These are phyloP conservation scores for Russula virescens DNA, from an alignment of 768 basidiomycete genomes.

Conservation along the genomic window DNA sequence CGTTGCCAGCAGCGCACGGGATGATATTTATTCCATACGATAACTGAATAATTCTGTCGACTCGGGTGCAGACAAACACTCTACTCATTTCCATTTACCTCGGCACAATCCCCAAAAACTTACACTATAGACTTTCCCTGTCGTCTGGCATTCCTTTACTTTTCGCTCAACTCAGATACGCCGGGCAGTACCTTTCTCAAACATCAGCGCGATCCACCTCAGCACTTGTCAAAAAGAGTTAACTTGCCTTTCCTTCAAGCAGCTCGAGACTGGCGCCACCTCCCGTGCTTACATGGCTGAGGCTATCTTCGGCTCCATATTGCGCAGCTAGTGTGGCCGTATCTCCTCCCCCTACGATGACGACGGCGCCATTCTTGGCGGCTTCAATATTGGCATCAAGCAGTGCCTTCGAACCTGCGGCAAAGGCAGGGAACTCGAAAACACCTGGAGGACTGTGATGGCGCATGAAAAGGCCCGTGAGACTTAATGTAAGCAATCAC, in stretches of 20 bases:
- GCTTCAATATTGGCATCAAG: slow-evolving; percentile 85
- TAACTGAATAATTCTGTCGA: background rate
- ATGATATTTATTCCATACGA: background rate
- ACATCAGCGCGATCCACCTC: slow-evolving; percentile 22
- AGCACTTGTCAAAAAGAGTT: background rate
- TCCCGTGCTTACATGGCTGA: slow-evolving; percentile 96
- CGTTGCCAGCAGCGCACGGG: background rate
- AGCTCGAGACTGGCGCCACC: slow-evolving; percentile 92
- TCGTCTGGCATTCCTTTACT: slow-evolving; percentile 35
- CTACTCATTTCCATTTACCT: background rate
- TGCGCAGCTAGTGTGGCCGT: slow-evolving; percentile 96
- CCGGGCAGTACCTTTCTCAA: slow-evolving; percentile 69
- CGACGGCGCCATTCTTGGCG: slow-evolving; percentile 76
- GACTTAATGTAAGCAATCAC: slow-evolving; percentile 24
- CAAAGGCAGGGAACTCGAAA: slow-evolving; percentile 93
- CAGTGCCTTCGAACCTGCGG: slow-evolving; percentile 75
- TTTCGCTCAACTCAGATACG: slow-evolving; percentile 86
- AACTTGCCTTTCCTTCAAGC: slow-evolving; percentile 89
- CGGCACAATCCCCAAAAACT: background rate
- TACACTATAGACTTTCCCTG: slow-evolving; percentile 10
- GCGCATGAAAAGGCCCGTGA: background rate
- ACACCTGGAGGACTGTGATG: slow-evolving; percentile 83
- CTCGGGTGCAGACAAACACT: background rate
- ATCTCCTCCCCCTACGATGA: slow-evolving; percentile 95
- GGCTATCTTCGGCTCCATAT: slow-evolving; percentile 72